Conservation (phyloP, 805 yeast species). For the Deakozyma indianensis region DNA sequence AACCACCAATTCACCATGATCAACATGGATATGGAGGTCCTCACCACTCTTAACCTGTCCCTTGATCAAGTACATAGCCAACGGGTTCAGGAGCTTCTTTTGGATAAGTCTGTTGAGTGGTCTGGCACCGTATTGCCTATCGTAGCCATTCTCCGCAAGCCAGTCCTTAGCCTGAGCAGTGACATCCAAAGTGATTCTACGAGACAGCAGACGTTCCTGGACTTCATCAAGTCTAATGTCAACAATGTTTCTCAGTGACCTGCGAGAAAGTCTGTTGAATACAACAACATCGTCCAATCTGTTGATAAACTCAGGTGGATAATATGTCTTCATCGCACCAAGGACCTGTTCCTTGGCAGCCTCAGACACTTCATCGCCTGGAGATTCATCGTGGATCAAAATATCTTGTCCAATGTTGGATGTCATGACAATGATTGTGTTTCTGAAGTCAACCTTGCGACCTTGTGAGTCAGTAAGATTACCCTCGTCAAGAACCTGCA, state of each 20-base stretch:
- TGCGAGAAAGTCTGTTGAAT: slow-evolving; percentile 76
- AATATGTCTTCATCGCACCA: slow-evolving; percentile 52
- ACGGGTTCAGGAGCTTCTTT: slow-evolving; percentile 70
- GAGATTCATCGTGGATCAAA: slow-evolving; percentile 45
- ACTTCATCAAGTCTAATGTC: slow-evolving; percentile 76
- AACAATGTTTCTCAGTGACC: slow-evolving; percentile 63
- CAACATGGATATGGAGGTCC: slow-evolving; percentile 35
- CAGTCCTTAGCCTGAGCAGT: slow-evolving; percentile 56
- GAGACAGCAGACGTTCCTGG: slow-evolving; percentile 59
- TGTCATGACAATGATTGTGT: slow-evolving; percentile 92
- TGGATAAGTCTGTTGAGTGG: slow-evolving; percentile 87
- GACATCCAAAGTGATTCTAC: slow-evolving; percentile 51
- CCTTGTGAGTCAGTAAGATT: slow-evolving; percentile 91
- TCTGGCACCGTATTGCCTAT: slow-evolving; percentile 86
- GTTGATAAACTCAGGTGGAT: slow-evolving; percentile 92
- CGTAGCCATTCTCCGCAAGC: slow-evolving; percentile 79
- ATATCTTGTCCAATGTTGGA: slow-evolving; percentile 93
- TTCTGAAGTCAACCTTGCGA: slow-evolving; percentile 82
- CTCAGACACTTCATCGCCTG: slow-evolving; percentile 36
- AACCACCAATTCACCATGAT: slow-evolving; percentile 30
- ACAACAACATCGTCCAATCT: slow-evolving; percentile 89
- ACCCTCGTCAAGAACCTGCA: slow-evolving; percentile 94
- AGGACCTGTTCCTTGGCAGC: slow-evolving; percentile 43
- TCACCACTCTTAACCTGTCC: slow-evolving; percentile 59
- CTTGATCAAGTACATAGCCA: slow-evolving; percentile 65